Evolutionary conservation across 768 basidiomycete species (phyloP), one percentile per base, ranked within the genome.

Genomic region (Lactarius vividus): DNA sequence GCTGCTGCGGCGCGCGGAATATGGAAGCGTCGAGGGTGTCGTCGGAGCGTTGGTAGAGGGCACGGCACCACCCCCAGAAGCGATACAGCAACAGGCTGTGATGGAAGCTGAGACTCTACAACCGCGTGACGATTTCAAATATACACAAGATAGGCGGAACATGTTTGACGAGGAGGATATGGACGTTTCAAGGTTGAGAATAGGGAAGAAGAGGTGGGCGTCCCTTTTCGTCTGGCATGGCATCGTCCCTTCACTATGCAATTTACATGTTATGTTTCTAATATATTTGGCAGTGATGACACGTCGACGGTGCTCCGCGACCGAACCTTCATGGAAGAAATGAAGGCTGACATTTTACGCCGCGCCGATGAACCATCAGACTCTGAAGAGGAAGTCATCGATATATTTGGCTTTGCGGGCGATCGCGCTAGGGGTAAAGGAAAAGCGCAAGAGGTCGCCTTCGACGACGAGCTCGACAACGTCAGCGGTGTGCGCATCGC

Each of bases 331-430:
- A 80, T 85, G n/a, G 87, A 87, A 49, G 78, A 88, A 69, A 89
- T 95, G 84, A 94, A 96, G 72, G 85, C 85, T 1, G 88, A 91
- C 61, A 95, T 95, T 70, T 79, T 95, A 16, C 84, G 91, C 31
- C 82, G 89, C 4, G 88, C 85, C 0, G 89, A 94, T 71, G 84
- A 80, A 20, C 82, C 88, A 42, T 81, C 82, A 0, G 84, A 84
- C 54, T 59, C 61, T 3, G 81, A 83, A 31, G 87, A 88, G n/a
- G 88, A 87, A 13, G 86, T 75, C 20, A 76, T 76, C 10, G 74
- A 76, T n/a, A 71, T 61, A 55, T 76, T 75, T 71, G 78, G 68
- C 58, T 65, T 49, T 68, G 74, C 42, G 8, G 72, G 65, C 13
- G 52, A 44, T 44, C 31, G 20, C 18, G 23, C 40, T 56, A 59